phyloP scores from a whole-genome alignment of 169 alveolate species.

The Cryptosporidium andersoni region DNA sequence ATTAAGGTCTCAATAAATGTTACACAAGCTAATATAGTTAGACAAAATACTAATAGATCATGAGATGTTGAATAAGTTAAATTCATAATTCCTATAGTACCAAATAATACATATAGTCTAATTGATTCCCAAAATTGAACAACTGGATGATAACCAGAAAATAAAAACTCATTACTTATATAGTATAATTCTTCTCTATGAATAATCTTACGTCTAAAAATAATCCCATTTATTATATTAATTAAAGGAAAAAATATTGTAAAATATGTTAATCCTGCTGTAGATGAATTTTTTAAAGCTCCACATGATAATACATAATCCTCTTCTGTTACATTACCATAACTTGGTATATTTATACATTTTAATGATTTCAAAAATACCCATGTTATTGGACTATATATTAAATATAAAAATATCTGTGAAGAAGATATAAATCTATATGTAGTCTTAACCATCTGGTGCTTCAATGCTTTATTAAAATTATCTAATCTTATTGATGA shows the following conservation, averaged over 20 bases:
- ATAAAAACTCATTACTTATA: constrained; percentile 56
- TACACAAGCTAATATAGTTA: constrained; percentile 20
- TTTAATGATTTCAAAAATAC: constrained; percentile 19
- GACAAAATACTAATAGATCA: constrained; percentile 22
- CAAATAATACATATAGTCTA: constrained; percentile 8
- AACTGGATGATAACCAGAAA: constrained; percentile 47
- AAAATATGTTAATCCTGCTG: constrained; percentile 27
- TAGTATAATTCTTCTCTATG: constrained; percentile 10
- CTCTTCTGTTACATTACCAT: constrained; percentile 41
- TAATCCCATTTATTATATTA: constrained; percentile 15
- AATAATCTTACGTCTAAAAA: constrained; percentile 13
- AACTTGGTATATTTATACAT: constrained; percentile 54
- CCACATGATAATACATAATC: constrained; percentile 32
- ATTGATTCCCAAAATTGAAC: constrained; percentile 57
- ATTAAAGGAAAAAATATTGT: constrained; percentile 26
- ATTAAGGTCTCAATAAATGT: constrained; percentile 35
- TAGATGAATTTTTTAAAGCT: constrained; percentile 5
- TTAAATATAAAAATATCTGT: constrained; percentile 36
- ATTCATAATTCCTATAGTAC: constrained; percentile 18
- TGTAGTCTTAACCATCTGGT: constrained; percentile 45
- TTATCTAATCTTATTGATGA: constrained; percentile 50
- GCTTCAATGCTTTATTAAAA: constrained; percentile 12
- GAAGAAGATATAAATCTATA: constrained; percentile 54
- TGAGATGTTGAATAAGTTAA: constrained; percentile 17
- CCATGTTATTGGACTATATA: constrained; percentile 25